Conservation (phyloP, 345 rosid species). For the Euclidium syriacum region DNA sequence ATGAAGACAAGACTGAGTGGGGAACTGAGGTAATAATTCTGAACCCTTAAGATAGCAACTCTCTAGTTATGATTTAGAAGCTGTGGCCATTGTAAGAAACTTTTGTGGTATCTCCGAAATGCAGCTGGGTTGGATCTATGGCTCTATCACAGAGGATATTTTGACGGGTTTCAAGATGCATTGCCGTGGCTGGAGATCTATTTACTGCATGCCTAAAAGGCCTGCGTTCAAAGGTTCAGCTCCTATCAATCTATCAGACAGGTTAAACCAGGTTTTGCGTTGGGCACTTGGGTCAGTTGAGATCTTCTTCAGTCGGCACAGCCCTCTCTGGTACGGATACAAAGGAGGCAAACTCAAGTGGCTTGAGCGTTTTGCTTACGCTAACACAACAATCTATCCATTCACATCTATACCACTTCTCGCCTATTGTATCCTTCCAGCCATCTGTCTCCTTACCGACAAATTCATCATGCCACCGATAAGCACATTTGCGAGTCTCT, state of each 20-base stretch:
- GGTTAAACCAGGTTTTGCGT: conserved; percentile 93
- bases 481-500: conserved; percentile 91
- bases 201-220: conserved; percentile 89
- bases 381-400: conserved; percentile 91
- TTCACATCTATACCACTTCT: conserved; percentile 90
- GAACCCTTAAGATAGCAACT: not conserved
- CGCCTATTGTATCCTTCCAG: conserved; percentile 89
- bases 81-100: conserved; percentile 8
- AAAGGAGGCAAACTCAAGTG: conserved; percentile 90
- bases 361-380: conserved; percentile 89
- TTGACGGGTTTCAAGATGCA: conserved; percentile 99
- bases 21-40: conserved; percentile 69
- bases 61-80: not conserved
- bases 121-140: conserved; percentile 98
- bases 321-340: conserved; percentile 87
- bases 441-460: conserved; percentile 90
- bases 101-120: conserved; percentile 15
- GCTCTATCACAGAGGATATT: conserved; percentile 97
- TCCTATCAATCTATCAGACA: conserved; percentile 90
- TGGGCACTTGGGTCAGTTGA: conserved; percentile 99
- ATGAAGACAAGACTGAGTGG: conserved; percentile 99
- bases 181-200: conserved; percentile 97
- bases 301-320: conserved; percentile 93
- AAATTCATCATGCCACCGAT: conserved; percentile 98
- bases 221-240: conserved; percentile 98